Evolutionary conservation across 768 basidiomycete species (phyloP), one percentile per base, ranked within the genome.

Genomic region (Xerocomellus dryophilus): DNA sequence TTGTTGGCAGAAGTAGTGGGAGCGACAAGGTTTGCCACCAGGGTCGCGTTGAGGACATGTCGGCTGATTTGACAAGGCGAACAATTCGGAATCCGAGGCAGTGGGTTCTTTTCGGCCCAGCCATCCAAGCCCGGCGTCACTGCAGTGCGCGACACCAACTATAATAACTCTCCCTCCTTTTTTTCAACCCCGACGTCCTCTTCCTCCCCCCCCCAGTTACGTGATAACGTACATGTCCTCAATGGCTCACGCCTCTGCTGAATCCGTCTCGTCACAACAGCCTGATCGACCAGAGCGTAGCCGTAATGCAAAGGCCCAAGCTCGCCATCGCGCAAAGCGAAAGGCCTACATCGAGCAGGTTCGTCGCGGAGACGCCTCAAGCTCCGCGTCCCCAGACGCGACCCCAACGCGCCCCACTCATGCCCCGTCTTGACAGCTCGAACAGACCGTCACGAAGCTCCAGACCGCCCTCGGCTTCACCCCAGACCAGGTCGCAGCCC

Each of bases 291-390:
- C 87, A 77, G 87, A 88, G 73, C 84, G 87, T 62, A 88, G 86
- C 80, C 86, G 88, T 77, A 90, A 90, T 75, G 88, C 87, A 50
- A 86, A 85, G 72, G 91, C 91, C 10, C 91, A 93, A 75, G 91
- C 91, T 34, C 78, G 91, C 63, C 91, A 93, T 77, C 84, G 91
- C 56, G 91, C 90, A 69, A 93, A 93, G 72, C 81, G 91, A 73
- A 93, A 93, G 76, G 91, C 91, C 11, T 93, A 93, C 76, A 92
- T 93, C 66, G 90, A 93, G 61, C 88, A 91, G 80, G 90, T 90
- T 43, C 41, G 44, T 55, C 55, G 34, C 39, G 39, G 40, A 57
- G 11, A 36, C 48, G 5, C 23, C 53, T 11, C 5, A 18, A 53
- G 21, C 57, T 53, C 58, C 56, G 48, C 52, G 47, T 44, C 47